A percentile compares a stretch with the other conserved stretches of the same genome.
phyloP scores from a whole-genome alignment of 768 basidiomycete species.

The Gymnopilus junonius region DNA sequence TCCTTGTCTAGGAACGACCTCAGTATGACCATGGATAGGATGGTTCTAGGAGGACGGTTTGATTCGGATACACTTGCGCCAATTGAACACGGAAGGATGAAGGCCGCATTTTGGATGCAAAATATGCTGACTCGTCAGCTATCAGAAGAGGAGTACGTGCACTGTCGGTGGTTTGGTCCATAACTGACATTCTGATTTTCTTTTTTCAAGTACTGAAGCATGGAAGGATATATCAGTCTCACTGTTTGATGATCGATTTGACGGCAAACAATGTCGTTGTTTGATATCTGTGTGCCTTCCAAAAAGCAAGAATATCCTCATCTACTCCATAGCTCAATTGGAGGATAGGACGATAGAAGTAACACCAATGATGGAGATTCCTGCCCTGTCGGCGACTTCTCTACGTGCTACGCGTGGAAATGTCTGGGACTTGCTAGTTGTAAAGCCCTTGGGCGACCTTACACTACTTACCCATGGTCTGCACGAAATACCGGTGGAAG shows the following conservation, averaged over 20 bases:
- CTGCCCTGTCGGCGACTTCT: slow-evolving; percentile 57
- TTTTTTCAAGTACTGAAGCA: slow-evolving; percentile 37
- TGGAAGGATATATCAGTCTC: slow-evolving; percentile 58
- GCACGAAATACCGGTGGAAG: slow-evolving; percentile 42
- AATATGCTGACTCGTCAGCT: slow-evolving; percentile 55
- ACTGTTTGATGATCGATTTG: slow-evolving; percentile 68
- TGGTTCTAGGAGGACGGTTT: slow-evolving; percentile 59
- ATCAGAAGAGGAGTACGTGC: slow-evolving; percentile 52
- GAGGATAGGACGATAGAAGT: slow-evolving; percentile 48
- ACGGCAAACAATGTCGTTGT: slow-evolving; percentile 54
- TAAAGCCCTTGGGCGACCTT: slow-evolving; percentile 60
- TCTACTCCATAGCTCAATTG: slow-evolving; percentile 53
- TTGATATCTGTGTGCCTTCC: slow-evolving; percentile 63
- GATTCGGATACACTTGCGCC: slow-evolving; percentile 48
- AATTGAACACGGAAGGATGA: slow-evolving; percentile 68
- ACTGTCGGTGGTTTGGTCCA: slow-evolving; percentile 4
- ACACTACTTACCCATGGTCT: slow-evolving; percentile 66
- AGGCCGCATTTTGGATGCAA: slow-evolving; percentile 77
- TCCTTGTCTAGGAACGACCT: slow-evolving; percentile 59
- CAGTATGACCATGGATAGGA: slow-evolving; percentile 66
- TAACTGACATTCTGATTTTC: background rate
- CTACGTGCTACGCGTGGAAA: slow-evolving; percentile 65
- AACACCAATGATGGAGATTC: slow-evolving; percentile 35
- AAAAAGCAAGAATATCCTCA: slow-evolving; percentile 41
- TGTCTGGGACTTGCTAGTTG: slow-evolving; percentile 71